These are phyloP conservation scores for Pyrrhoderma lamaoense DNA, from an alignment of 1,284 basidiomycete genomes.

Conservation along the genomic window DNA sequence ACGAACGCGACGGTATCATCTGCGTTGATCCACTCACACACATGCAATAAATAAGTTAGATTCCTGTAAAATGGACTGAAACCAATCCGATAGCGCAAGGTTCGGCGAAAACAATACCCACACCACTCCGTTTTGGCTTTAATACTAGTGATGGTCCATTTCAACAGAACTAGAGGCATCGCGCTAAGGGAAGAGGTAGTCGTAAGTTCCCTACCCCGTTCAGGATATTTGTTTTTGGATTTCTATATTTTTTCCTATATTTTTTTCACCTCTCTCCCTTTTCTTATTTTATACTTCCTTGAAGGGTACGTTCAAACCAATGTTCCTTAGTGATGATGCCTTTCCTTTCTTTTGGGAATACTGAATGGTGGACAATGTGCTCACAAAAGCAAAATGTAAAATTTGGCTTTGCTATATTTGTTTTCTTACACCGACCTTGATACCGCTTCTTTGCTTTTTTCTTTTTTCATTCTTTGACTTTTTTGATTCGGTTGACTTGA, in stretches of 20 bases:
- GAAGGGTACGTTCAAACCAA: neutral
- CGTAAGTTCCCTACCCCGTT: too few relatives aligned
- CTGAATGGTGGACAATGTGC: too few relatives aligned
- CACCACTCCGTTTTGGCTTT: too few relatives aligned
- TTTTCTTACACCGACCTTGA: neutral
- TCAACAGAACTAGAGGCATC: too few relatives aligned
- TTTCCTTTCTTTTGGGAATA: neutral
- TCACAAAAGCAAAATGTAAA: too few relatives aligned
- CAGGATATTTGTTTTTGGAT: neutral
- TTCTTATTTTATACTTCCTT: neutral
- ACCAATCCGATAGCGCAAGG: too few relatives aligned
- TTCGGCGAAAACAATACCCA: neutral
- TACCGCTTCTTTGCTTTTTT: conserved; percentile 2
- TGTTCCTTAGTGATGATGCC: neutral
- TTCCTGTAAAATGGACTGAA: too few relatives aligned
- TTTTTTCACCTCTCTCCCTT: neutral
- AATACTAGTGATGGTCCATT: too few relatives aligned
- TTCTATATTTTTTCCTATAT: neutral
- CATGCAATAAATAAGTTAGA: conserved; percentile 26
- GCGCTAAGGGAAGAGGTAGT: too few relatives aligned
- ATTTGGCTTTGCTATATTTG: too few relatives aligned
- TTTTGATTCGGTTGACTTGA: neutral
- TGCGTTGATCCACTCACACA: conserved; percentile 83
- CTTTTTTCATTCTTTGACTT: neutral
- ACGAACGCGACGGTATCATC: conserved; percentile 82